phyloP scores from a whole-genome alignment of 1,284 basidiomycete genomes.

The Cryptococcus sp. region DNA sequence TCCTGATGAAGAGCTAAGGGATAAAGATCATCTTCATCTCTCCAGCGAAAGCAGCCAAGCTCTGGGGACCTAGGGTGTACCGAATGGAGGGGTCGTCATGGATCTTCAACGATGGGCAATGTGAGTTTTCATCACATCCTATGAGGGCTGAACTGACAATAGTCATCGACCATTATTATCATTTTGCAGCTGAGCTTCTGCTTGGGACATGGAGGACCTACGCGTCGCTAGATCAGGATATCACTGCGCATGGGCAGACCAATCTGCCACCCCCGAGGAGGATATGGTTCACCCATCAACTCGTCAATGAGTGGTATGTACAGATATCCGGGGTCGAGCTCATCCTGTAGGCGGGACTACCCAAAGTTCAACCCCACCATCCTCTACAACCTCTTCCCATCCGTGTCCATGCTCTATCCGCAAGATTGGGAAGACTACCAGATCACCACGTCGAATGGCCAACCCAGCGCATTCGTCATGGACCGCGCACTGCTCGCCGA shows the following conservation, averaged over 20 bases:
- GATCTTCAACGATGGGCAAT: slow-evolving; percentile 47
- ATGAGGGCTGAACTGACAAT: background rate
- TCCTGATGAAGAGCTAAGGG: background rate
- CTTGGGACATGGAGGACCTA: slow-evolving; percentile 33
- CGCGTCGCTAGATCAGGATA: slow-evolving; percentile 46
- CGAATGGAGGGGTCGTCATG: slow-evolving; percentile 63
- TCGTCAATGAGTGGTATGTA: slow-evolving; percentile 33
- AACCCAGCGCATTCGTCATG: slow-evolving; percentile 46
- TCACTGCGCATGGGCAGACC: slow-evolving; percentile 33
- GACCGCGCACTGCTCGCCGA: slow-evolving; percentile 58
- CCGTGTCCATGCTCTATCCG: slow-evolving; percentile 57
- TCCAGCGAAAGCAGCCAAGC: slow-evolving; percentile 55
- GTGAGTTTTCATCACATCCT: slow-evolving; percentile 25
- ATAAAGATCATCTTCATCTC: slow-evolving; percentile 51
- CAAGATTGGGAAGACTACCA: slow-evolving; percentile 61
- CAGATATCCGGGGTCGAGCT: no score
- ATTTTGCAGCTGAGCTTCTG: slow-evolving; percentile 20
- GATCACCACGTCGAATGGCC: slow-evolving; percentile 35
- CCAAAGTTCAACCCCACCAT: slow-evolving; percentile 44
- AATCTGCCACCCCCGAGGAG: slow-evolving; percentile 34
- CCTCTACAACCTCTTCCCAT: slow-evolving; percentile 43
- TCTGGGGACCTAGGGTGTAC: slow-evolving; percentile 63
- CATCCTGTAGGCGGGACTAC: slow-evolving; percentile 45
- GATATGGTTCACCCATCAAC: slow-evolving; percentile 44
- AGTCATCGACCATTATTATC: slow-evolving; percentile 55